Conservation (phyloP, 2,329 filamentous ascomycete genomes). For the Cordyceps tenuipes region DNA sequence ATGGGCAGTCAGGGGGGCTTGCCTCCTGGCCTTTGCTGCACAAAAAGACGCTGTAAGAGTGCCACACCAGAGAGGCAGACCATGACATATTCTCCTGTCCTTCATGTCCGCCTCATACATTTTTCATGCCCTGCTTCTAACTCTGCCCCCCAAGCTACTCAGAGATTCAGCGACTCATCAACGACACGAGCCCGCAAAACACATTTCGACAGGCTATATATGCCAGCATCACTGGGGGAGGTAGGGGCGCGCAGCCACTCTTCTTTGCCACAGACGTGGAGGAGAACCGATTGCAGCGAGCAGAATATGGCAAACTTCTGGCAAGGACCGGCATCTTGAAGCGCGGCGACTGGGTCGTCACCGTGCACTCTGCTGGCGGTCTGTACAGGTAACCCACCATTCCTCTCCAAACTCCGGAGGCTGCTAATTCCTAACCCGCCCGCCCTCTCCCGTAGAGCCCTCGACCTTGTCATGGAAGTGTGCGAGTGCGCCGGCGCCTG, state of each 20-base stretch:
- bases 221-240: slow-evolving; percentile 33
- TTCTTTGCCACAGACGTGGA: slow-evolving; percentile 31
- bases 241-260: slow-evolving; percentile 23
- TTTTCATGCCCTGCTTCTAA: no score
- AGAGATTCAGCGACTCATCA: slow-evolving; percentile 25
- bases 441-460: slow-evolving; percentile 19
- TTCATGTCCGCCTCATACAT: no score
- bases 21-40: slow-evolving; percentile 15
- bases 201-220: slow-evolving; percentile 30
- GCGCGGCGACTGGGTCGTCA: slow-evolving; percentile 30
- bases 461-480: slow-evolving; percentile 32
- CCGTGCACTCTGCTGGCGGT: slow-evolving; percentile 26
- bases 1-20: neutral
- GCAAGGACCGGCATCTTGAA: slow-evolving; percentile 22
- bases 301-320: slow-evolving; percentile 25
- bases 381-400: slow-evolving; percentile 22
- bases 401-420: neutral
- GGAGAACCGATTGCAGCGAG: slow-evolving; percentile 34
- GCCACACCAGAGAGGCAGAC: no score
- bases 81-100: no score
- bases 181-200: slow-evolving; percentile 26
- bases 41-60: slow-evolving; percentile 19
- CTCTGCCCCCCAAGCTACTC: slow-evolving; percentile 22
- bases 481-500: slow-evolving; percentile 34
- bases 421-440: no score